Base-by-base conservation (phyloP, 768 basidiomycete genomes). In the Daedaleopsis nitida region DNA sequence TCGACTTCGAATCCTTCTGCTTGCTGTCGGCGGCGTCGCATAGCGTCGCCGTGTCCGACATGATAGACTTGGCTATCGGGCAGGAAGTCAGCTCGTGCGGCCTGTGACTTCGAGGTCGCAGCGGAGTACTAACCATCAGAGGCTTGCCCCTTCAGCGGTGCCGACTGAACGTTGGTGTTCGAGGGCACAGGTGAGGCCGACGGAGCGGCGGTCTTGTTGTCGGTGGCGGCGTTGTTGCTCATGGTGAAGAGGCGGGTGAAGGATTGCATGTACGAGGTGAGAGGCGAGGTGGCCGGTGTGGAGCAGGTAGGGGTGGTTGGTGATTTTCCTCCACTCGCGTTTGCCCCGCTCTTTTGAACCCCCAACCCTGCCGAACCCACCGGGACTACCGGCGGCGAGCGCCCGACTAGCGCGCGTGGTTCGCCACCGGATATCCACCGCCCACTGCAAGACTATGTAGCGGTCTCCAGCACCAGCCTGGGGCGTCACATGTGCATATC, bases 201-300 rank as follows among this genome's bases (percentile, higher is more conserved):
- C 2, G 47, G 19, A 13, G 47, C 6, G 23, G 47, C 19, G 7
- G 47, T 49, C 21, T 21, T 24, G 21, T 23, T 24, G 23, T 24
- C 47, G 21, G 47, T 35, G 37, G n/a, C 39, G 21, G 47, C 48
- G 48, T 37, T 49, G 47, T 38, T 49, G 56, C 47, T 57, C 56
- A 57, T 57, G 23, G 11, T 38, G 45, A 49, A 23, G 17, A 47
- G 45, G 39, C 39, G 39, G 17, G 39, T 11, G 39, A 42, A 11
- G 17, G 17, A 42, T 13, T 12, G 39, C 39, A 42, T 42, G 27
- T 32, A 32, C 27, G 27, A 32, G 27, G 27, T 32, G 27, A 32
- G 27, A 32, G 27, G 27, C 27, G 27, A 7, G 3, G 27, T 7
- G 27, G 27, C 7, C 4, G 27, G 27, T 3, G 27, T 32, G 27